Evolutionary conservation across 805 yeast genomes (phyloP), one percentile per base, ranked within the genome.

Genomic region (Lachancea quebecensis): DNA sequence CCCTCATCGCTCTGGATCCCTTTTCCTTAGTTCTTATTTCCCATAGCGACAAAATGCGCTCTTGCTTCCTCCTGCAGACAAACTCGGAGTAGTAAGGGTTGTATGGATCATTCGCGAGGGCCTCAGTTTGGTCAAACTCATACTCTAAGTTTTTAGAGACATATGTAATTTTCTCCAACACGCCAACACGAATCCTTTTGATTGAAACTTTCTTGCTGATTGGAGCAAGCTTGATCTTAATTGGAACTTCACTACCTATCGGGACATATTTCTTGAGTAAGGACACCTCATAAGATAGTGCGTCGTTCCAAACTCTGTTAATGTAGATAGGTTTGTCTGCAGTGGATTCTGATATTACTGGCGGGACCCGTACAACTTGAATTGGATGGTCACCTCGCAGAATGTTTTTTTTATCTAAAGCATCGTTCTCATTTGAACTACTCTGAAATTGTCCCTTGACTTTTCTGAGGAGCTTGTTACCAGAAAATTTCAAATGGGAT

Each of bases 301-400:
- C 62, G 45, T 83, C 81, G 53, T 79, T 78, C 93, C 93, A 85
- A 1, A 79, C 72, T 50, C 85, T 72, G 58, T 82, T 83, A 31
- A 85, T 87, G 59, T 81, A 84, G 14, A 85, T 75, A 0, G 95
- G 88, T 57, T 83, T 85, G 57, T 84, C 82, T 5, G 67, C 66
- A 1, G 73, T 67, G 0, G 71, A 62, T 1, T 62, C 48, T 1
- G 70, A 69, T 5, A 52, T 50, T 8, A 57, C 53, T 5, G 75
- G 75, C 2, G 75, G 75, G 0, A 68, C 67, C 49, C 76, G 64
- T 1, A 72, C 56, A 11, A 70, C 51, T 18, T 59, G 60, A 10
- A 71, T 43, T 18, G 63, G 61, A 28, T 59, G 61, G 35, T 66
- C 68, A 9, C 62, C 62, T 37, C 56, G 56, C 5, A 59, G 36